phyloP scores from a whole-genome alignment of 805 yeast genomes.

The Candida maris region DNA sequence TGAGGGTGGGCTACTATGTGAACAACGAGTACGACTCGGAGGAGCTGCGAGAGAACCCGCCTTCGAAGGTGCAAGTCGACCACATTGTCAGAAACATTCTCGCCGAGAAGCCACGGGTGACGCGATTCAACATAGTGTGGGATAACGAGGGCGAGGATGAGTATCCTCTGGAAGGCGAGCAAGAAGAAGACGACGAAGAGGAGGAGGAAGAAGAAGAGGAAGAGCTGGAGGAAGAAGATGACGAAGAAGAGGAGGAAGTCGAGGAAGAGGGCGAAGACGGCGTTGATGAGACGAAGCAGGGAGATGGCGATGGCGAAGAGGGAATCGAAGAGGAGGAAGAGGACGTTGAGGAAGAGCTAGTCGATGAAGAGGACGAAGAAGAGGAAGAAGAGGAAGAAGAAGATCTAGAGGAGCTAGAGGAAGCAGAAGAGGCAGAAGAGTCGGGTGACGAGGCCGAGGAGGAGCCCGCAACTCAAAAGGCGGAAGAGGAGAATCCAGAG shows the following conservation, averaged over 20 bases:
- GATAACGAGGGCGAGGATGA: slow-evolving; percentile 65
- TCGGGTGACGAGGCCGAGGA: slow-evolving; percentile 22
- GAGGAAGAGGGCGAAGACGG: slow-evolving; percentile 14
- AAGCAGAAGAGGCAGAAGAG: slow-evolving; percentile 19
- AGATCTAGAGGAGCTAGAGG: slow-evolving; percentile 28
- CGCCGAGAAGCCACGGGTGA: slow-evolving; percentile 97
- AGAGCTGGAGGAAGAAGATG: slow-evolving; percentile 56
- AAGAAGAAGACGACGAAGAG: slow-evolving; percentile 60
- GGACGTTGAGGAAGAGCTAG: slow-evolving; percentile 39
- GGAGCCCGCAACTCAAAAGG: slow-evolving; percentile 31
- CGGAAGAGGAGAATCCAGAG: slow-evolving; percentile 22
- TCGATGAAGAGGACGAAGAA: slow-evolving; percentile 40
- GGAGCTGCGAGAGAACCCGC: slow-evolving; percentile 90
- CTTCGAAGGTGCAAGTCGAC: slow-evolving; percentile 87
- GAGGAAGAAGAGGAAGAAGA: slow-evolving; percentile 40
- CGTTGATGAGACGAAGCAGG: not conserved
- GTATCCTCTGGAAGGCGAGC: slow-evolving; percentile 76
- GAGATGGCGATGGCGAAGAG: slow-evolving; percentile 14
- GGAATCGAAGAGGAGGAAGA: slow-evolving; percentile 35
- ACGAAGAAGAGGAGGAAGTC: slow-evolving; percentile 43
- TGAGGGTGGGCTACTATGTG: slow-evolving; percentile 95
- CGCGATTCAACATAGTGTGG: slow-evolving; percentile 96
- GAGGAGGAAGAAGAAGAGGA: slow-evolving; percentile 52
- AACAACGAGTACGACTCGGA: slow-evolving; percentile 95
- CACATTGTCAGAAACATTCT: slow-evolving; percentile 90